phyloP scores from a whole-genome alignment of 768 basidiomycete genomes.

The Trametes cingulata region DNA sequence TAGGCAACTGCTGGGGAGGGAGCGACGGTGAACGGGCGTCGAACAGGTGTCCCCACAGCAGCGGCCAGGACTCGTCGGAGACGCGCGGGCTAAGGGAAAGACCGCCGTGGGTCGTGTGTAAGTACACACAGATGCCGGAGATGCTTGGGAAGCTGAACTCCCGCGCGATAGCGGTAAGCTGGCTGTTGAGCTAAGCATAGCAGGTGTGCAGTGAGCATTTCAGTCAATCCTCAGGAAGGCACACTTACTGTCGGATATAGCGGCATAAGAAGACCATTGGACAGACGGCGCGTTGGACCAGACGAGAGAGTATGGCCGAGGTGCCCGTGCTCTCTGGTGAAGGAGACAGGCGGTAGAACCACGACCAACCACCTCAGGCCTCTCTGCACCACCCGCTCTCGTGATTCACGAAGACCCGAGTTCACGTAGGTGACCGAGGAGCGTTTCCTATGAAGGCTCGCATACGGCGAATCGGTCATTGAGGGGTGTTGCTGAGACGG shows the following conservation, averaged over 20 bases:
- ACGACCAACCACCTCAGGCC: constrained; percentile 58
- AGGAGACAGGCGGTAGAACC: constrained; percentile 61
- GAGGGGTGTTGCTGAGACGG: constrained; percentile 10
- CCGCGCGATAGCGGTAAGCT: constrained; percentile 74
- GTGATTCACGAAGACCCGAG: constrained; percentile 27
- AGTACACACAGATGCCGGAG: constrained; percentile 76
- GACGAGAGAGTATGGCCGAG: constrained; percentile 58
- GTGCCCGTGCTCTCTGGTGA: constrained; percentile 59
- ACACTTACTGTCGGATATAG: constrained; percentile 69
- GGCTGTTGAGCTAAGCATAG: constrained; percentile 62
- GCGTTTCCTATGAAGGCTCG: constrained; percentile 19
- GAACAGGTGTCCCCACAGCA: constrained; percentile 66
- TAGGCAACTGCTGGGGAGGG: constrained; percentile 47
- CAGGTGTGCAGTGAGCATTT: not conserved
- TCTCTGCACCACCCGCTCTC: constrained; percentile 28
- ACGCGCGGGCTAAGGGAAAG: constrained; percentile 64
- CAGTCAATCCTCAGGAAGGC: not conserved
- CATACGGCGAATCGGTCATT: constrained; percentile 14
- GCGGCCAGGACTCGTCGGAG: constrained; percentile 76
- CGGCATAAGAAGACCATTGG: constrained; percentile 74
- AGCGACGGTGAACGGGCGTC: constrained; percentile 40
- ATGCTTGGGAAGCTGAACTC: constrained; percentile 83
- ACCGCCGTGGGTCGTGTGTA: constrained; percentile 61
- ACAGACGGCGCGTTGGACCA: constrained; percentile 60
- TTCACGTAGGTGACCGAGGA: constrained; percentile 45